A percentile compares a stretch with the other conserved stretches of the same genome.
These are phyloP conservation scores for Backusella circina DNA, from an alignment of 192 early-diverging fungal species.

Conservation along the genomic window DNA sequence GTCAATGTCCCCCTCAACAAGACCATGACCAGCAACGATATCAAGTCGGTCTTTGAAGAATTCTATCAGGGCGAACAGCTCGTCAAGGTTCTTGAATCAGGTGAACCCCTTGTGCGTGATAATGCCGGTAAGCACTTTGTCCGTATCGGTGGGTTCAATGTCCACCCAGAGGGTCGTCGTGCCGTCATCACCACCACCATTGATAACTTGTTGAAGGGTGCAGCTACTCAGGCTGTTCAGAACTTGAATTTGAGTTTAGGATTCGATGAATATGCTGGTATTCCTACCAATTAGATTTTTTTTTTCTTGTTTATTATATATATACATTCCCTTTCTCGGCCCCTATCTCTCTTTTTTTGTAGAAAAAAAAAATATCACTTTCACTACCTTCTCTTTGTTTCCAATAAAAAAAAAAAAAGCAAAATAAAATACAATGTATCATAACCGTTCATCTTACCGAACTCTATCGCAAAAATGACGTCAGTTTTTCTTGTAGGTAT, in stretches of 20 bases:
- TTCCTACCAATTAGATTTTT: constrained; percentile 51
- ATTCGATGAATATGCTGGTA: constrained; percentile 87
- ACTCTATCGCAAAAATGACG: background rate
- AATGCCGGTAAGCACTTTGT: constrained; percentile 90
- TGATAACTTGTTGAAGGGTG: constrained; percentile 97
- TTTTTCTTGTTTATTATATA: no score
- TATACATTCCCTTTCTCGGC: background rate
- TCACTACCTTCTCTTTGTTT: no score
- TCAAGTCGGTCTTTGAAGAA: constrained; percentile 67
- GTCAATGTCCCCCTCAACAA: constrained; percentile 81
- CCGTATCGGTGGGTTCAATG: constrained; percentile 89
- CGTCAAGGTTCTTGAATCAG: constrained; percentile 67
- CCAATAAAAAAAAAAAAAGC: background rate
- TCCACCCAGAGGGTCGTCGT: constrained; percentile 71
- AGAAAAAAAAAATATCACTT: no score
- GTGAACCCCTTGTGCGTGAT: constrained; percentile 82
- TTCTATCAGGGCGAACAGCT: constrained; percentile 78
- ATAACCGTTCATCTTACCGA: no score
- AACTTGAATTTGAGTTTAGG: constrained; percentile 95
- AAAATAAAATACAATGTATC: background rate
- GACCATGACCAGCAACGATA: constrained; percentile 66
- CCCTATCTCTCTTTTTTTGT: no score
- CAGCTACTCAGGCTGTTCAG: constrained; percentile 97
- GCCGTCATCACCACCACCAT: constrained; percentile 90
- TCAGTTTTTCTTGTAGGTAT: background rate